Evolutionary conservation across 495 filamentous ascomycete species (phyloP), one percentile per base, ranked within the genome.

Genomic region (Aspergillus bridgeri): DNA sequence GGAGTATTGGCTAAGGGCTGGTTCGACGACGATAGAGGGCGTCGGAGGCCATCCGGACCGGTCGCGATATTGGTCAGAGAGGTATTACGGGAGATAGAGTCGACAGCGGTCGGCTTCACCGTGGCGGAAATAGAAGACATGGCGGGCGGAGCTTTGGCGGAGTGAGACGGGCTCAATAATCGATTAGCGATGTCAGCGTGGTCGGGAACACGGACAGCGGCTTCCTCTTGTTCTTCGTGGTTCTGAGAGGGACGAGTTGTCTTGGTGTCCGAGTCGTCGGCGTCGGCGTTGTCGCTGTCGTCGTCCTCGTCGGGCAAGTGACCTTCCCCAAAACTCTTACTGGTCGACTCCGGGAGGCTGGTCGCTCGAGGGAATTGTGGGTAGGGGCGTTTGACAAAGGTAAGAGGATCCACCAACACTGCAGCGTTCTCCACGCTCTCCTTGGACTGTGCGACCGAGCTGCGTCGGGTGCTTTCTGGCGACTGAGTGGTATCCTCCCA

Each of bases 401-500:
- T 76, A 48, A 79, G 69, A 15, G 74, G 76, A 57, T 79, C 76
- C 21, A 79, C 74, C 49, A 79, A 55, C 38, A 77, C 71, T 18
- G 66, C 64, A 22, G 57, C 55, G 51, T 75, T 79, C 47, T 76
- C 76, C 25, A 68, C 62, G 56, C 71, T 75, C 17, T 73, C 73
- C 54, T 69, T 74, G 19, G 70, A 74, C 48, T 71, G 74, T 15
- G 64, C 76, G 48, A 75, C 75, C 6, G 77, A 80, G 55, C 75
- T 75, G 54, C 75, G 73, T 56, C 77, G 59, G 19, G 75, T 80
- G 56, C 75, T 77, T 66, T 79, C 74, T 42, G 77, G 77, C 20
- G 77, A 80, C 61, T 80, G 77, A n/a, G 77, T 78, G 45, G 75
- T 78, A 62, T 80, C 77, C 57, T 80, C 77, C 77, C 77, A 80